These are phyloP conservation scores for Bimuria novae-zelandiae DNA, from an alignment of 2,329 filamentous ascomycete species.

Conservation along the genomic window DNA sequence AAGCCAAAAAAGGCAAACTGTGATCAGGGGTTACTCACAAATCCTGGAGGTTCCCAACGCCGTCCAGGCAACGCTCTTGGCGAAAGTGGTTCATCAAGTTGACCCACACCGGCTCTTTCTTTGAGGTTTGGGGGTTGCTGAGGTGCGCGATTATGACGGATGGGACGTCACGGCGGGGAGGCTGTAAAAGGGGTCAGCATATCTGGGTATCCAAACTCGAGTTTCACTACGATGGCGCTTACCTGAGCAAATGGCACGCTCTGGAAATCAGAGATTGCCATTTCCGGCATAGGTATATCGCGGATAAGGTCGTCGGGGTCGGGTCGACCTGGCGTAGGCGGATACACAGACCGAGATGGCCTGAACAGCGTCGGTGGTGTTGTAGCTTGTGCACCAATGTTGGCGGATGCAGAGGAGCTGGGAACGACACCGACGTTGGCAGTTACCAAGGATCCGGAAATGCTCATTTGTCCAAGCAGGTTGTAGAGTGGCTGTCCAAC, in stretches of 20 bases:
- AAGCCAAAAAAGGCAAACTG: too few relatives aligned
- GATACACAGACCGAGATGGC: not conserved
- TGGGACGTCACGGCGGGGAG: conserved; percentile 14
- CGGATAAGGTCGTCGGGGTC: conserved; percentile 11
- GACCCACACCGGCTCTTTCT: conserved; percentile 15
- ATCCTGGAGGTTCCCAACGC: conserved; percentile 18
- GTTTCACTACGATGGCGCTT: not conserved
- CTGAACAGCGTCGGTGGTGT: not conserved
- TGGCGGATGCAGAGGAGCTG: not conserved
- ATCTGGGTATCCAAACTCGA: not conserved
- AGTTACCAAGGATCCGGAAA: not conserved
- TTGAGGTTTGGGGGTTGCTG: not conserved
- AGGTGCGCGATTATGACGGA: conserved; percentile 15
- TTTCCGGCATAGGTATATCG: conserved; percentile 6
- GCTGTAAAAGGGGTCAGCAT: not conserved
- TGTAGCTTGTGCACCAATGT: too few relatives aligned
- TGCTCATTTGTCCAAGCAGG: too few relatives aligned
- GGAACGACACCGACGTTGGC: not conserved
- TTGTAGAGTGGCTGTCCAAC: too few relatives aligned
- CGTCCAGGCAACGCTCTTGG: not conserved
- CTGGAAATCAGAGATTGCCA: conserved; percentile 18
- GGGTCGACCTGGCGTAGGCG: not conserved
- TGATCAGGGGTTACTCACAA: too few relatives aligned
- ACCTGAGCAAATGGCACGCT: conserved; percentile 7
- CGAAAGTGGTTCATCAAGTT: conserved; percentile 12